phyloP scores from a whole-genome alignment of 371 early-diverging fungal genomes.

The Mucor indicus region DNA sequence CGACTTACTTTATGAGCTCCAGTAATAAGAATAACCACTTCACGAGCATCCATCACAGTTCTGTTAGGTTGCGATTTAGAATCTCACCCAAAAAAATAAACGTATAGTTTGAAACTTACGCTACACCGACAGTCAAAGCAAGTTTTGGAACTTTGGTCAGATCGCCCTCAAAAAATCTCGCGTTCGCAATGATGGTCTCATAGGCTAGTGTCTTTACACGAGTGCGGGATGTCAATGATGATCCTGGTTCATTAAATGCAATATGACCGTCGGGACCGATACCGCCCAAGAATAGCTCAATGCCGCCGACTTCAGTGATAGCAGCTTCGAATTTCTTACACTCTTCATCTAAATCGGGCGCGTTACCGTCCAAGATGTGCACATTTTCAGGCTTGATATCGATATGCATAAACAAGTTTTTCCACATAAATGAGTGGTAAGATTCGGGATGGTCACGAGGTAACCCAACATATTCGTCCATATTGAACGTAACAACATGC shows the following conservation, averaged over 20 bases:
- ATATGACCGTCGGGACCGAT: constrained; percentile 90
- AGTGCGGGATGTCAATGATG: constrained; percentile 76
- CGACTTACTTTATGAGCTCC: constrained; percentile 79
- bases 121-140: constrained; percentile 85
- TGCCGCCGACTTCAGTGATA: constrained; percentile 68
- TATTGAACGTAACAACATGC: constrained; percentile 63
- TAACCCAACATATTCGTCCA: constrained; percentile 62
- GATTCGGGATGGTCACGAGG: constrained; percentile 75
- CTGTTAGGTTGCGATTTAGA: too few relatives aligned
- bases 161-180: constrained; percentile 84
- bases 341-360: constrained; percentile 73
- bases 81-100: too few relatives aligned
- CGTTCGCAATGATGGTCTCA: constrained; percentile 85
- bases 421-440: constrained; percentile 88
- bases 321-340: constrained; percentile 75
- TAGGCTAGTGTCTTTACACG: constrained; percentile 86
- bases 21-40: constrained; percentile 79
- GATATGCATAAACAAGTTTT: constrained; percentile 78
- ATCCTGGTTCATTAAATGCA: constrained; percentile 90
- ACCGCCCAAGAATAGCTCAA: constrained; percentile 29
- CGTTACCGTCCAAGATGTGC: constrained; percentile 80
- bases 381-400: constrained; percentile 78
- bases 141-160: constrained; percentile 84
- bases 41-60: constrained; percentile 86
- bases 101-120: too few relatives aligned